Base-by-base conservation (phyloP, 2,329 filamentous ascomycete genomes). In the Xylariaceae sp. region DNA sequence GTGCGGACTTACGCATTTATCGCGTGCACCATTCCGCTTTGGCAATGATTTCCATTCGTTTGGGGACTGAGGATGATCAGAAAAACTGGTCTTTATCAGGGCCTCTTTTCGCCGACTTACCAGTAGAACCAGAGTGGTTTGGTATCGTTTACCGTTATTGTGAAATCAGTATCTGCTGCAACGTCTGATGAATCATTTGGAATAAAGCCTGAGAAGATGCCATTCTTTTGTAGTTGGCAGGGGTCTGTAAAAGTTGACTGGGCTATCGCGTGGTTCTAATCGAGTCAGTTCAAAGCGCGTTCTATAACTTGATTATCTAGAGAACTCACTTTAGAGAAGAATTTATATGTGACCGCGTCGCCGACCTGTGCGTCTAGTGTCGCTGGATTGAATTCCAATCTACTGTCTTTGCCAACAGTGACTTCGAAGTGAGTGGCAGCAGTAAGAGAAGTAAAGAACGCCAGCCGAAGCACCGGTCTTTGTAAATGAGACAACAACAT, bases 101-200 rank as follows among this genome's bases (percentile, higher is more conserved):
- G 17, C n/a, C 1, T 11, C 5, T 11, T n/a, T 15, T 27, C 32
- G 35, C 18, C 10, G 19, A 35, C 59, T 57, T 33, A 61, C 59
- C 59, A 78, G 58, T 78, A 79, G 50, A 74, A 68, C 73, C 74
- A 78, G 15, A 75, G 66, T 4, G 75, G 72, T 50, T 72, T 69
- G 3, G 70, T 72, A 55, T 75, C 67, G 35, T 72, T 70, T 39
- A 78, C 58, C 2, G 66, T 68, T 50, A 78, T 69, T 30, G 70
- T 72, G 60, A 73, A 78, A 7, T 68, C 65, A 0, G 68, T 70
- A 12, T 64, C 60, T 2, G 66, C 60, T 6, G 60, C 63, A 0
- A 56, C 57, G 32, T 70, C 66, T 3, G 62, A 47, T 1, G 62
- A 61, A 9, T 51, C 39, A 6, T 61, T 66, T 0, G 70, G 68